Base-by-base conservation (phyloP, 371 early-diverging fungal species). In the Mortierella sp. region DNA sequence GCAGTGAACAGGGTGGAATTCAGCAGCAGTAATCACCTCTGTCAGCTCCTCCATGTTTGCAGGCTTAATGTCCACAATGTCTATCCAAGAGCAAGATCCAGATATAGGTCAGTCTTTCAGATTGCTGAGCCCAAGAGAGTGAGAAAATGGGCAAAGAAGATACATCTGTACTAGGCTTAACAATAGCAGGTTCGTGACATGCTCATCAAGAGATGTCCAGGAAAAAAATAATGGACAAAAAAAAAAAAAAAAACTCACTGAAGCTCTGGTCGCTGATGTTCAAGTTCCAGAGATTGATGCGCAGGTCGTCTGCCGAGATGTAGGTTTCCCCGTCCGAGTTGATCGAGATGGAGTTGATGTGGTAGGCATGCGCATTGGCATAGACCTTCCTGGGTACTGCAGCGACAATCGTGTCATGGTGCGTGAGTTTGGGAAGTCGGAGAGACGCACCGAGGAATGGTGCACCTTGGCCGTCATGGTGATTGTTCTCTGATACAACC, bases 1-100 rank as follows among this genome's bases (percentile, higher is more conserved):
- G 86, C 98, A 98, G 70, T 94, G 93, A 26, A 81, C 62, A 3
- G 97, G 97, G 70, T 97, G 98, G 86, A 98, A 99, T 82, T 97
- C 96, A n/a, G 98, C 95, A 2, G 96, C 93, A n/a, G 99, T 99
- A 68, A 99, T 99, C 57, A 99, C 99, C 82, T 98, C 99, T 7
- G 96, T 97, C 66, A 98, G 83, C 72, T 99, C 99, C 81, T 98
- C 98, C 95, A 97, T 96, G 81, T 96, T 97, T 25, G 91, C 93
- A 28, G 99, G 98, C 84, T 99, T 99, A 70, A 99, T 97, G 83
- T 99, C 99, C 50, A 99, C 97, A 83, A 98, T 96, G 80, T 97
- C 94, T 92, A 37, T 37, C 9, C 37, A 37, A 73, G 44, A 57
- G 7, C 43, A 46, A 21, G 23, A 15, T 60, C 19, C 19, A 1